These are phyloP conservation scores for Eimeria falciformis DNA, from an alignment of 169 alveolate species.

Conservation along the genomic window DNA sequence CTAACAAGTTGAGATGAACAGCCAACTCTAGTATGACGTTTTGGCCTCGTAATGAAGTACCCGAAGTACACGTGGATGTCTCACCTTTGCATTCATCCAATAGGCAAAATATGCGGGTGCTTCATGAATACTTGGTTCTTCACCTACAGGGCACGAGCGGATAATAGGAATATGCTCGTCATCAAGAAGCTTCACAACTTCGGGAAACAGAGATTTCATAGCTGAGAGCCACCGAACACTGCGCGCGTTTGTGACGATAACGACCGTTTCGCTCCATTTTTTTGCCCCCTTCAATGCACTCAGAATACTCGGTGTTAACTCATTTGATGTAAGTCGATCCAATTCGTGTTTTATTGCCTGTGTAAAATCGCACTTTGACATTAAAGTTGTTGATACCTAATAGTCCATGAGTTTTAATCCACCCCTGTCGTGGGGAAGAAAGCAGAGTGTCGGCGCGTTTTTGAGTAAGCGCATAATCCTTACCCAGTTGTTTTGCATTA, in stretches of 20 bases:
- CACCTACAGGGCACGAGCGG: constrained; percentile 84
- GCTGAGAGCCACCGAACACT: constrained; percentile 86
- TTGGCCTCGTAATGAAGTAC: not conserved
- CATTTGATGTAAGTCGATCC: constrained; percentile 81
- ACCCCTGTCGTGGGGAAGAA: too few relatives aligned
- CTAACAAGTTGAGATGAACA: not conserved
- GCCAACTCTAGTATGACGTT: not conserved
- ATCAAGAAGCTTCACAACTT: constrained; percentile 80
- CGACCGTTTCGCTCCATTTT: constrained; percentile 83
- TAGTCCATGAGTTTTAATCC: too few relatives aligned
- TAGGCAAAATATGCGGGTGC: constrained; percentile 85
- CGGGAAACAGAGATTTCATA: constrained; percentile 87
- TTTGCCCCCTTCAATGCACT: constrained; percentile 82
- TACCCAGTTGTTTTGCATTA: too few relatives aligned
- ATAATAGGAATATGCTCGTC: constrained; percentile 84
- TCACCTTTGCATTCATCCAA: constrained; percentile 90
- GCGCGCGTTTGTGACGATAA: constrained; percentile 90
- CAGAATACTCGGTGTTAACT: constrained; percentile 82
- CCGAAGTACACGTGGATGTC: not conserved
- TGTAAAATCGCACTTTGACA: constrained; percentile 11
- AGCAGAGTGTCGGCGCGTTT: too few relatives aligned
- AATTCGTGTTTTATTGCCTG: constrained; percentile 81
- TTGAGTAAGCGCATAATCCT: too few relatives aligned
- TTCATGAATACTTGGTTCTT: constrained; percentile 84
- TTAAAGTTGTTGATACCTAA: not conserved